Base-by-base conservation (phyloP, 2,329 filamentous ascomycete genomes). In the Arachnomyces sp. region DNA sequence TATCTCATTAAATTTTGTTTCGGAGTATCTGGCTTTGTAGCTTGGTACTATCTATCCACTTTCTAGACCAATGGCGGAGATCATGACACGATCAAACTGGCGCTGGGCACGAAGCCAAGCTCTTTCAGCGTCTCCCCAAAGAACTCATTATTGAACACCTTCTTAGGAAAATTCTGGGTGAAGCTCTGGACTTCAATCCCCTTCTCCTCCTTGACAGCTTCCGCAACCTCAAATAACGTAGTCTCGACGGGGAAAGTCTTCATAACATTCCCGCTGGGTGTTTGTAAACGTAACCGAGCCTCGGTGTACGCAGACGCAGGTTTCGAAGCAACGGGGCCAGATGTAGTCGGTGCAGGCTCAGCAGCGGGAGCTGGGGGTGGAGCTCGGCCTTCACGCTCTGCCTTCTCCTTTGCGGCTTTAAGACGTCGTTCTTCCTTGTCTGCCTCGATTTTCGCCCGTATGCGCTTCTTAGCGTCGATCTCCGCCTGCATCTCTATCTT, bases 41-140 rank as follows among this genome's bases (percentile, higher is more conserved):
- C 5, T 25, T 5, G 20, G 20, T 25, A 25, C 9, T 9, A 25
- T 25, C 20, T 25, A 25, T 25, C 20, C 20, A n/a, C 20, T 25
- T 9, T 9, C 20, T 5, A 25, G 9, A 9, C 20, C 9, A 25
- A 25, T 9, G 9, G 9, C 5, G 20, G 20, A 25, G 20, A 46
- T 61, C 45, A 76, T 55, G 69, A 65, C 40, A 93, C 79, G 53
- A 94, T 80, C 51, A 98, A 68, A 34, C 86, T 89, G n/a, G 89
- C 88, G 46, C 86, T 94, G 4, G 92, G 92, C 3, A 90, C 81
- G 45, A 95, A 66, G 0, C 89, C 90, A 12, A 90, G 84, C 64
- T 98, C 92, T 67, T 93, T 93, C 41, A 98, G 65, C 4, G 89
- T 92, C 73, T 92, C 82, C 28, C 85, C 85, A 55, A 95, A 88